A percentile compares a stretch with the other conserved stretches of the same genome.
Evolutionary conservation across 2,329 filamentous ascomycete genomes (phyloP).

Genomic region (Pseudogymnoascus sp.): DNA sequence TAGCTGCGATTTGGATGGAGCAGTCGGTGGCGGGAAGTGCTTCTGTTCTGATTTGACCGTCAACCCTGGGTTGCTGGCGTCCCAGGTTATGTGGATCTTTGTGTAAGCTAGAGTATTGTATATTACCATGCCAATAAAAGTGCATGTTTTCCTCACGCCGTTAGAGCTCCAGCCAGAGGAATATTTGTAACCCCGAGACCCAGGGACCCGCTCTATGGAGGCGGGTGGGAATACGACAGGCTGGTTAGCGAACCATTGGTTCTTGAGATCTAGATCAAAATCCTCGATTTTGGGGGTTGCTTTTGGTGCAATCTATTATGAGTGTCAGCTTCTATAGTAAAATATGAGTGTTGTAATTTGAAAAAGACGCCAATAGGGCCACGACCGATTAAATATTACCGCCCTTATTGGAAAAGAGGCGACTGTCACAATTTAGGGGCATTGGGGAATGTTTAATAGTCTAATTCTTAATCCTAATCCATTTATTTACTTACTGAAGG

Average conservation of each 20-base stretch:
- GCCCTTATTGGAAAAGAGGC: background rate
- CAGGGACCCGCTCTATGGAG: conserved; percentile 13
- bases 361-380: background rate
- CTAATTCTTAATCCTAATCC: background rate
- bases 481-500: conserved; percentile 23
- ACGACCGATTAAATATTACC: background rate
- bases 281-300: conserved; percentile 11
- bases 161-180: conserved; percentile 19
- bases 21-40: conserved; percentile 24
- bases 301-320: background rate
- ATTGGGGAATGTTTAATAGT: background rate
- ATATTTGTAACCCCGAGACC: conserved; percentile 14
- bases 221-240: conserved; percentile 22
- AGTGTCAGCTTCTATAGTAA: background rate
- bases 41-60: conserved; percentile 29
- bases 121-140: conserved; percentile 25
- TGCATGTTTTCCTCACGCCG: conserved; percentile 23
- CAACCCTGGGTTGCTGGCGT: conserved; percentile 23
- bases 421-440: background rate
- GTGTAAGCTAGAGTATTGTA: conserved; percentile 27
- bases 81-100: conserved; percentile 30
- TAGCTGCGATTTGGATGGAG: conserved; percentile 19
- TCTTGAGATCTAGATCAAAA: conserved; percentile 25
- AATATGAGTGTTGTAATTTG: background rate
- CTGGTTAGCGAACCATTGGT: conserved; percentile 25